Percentiles rank a stretch among this genome's conserved stretches.
Evolutionary conservation across 2,329 filamentous ascomycete genomes (phyloP).

Genomic region (Chrysoporthe cubensis): DNA sequence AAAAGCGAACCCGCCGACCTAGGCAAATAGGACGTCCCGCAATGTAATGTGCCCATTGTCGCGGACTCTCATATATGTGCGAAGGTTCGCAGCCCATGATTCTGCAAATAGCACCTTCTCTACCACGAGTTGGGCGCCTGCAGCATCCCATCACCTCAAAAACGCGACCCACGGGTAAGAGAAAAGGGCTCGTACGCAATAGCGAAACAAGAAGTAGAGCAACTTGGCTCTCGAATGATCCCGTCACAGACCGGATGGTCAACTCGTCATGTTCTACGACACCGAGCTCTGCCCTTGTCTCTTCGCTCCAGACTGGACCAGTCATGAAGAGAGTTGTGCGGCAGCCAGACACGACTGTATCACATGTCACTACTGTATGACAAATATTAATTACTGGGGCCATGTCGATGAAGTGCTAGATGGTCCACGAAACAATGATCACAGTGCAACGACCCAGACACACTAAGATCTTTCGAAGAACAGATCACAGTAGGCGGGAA

Average conservation of each 20-base stretch:
- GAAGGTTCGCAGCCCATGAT: no score
- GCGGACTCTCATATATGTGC: no score
- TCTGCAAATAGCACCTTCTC: background rate
- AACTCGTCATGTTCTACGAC: slow-evolving; percentile 15
- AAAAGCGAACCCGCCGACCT: no score
- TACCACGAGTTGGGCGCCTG: background rate
- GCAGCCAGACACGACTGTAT: slow-evolving; percentile 18
- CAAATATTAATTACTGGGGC: slow-evolving; percentile 20
- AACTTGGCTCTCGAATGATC: background rate
- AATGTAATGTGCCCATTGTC: background rate
- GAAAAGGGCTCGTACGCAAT: background rate
- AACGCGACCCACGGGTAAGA: background rate
- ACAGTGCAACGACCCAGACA: no score
- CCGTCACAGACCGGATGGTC: no score
- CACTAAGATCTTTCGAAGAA: no score
- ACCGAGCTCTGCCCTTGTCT: slow-evolving; percentile 21
- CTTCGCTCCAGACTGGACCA: slow-evolving; percentile 11
- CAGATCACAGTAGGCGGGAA: no score
- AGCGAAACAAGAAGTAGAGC: background rate
- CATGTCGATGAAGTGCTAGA: background rate
- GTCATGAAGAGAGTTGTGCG: slow-evolving; percentile 21
- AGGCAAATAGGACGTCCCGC: background rate
- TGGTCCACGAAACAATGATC: no score
- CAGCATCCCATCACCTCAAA: background rate
- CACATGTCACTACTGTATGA: slow-evolving; percentile 19